Evolutionary conservation across 2,329 filamentous ascomycete species (phyloP).

Genomic region (Ilyonectria destructans): DNA sequence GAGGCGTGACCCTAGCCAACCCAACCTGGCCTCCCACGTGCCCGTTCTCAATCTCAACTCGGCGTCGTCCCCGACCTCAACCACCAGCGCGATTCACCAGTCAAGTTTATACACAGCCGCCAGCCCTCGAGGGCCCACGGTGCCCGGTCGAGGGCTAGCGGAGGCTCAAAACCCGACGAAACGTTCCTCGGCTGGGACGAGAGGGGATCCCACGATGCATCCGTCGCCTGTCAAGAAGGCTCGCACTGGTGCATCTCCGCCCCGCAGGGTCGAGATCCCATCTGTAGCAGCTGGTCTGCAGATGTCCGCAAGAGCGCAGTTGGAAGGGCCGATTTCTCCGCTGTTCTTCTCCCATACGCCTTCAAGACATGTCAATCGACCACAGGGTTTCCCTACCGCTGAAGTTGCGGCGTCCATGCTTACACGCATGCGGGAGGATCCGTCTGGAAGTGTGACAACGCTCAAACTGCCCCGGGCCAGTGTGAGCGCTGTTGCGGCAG

Average conservation of each 20-base stretch:
- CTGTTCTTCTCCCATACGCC: slow-evolving; percentile 68
- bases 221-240: slow-evolving; percentile 63
- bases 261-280: slow-evolving; percentile 62
- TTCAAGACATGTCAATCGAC: slow-evolving; percentile 56
- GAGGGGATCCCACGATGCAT: slow-evolving; percentile 52
- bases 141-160: slow-evolving; percentile 35
- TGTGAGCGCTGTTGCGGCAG: slow-evolving; percentile 64
- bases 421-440: slow-evolving; percentile 62
- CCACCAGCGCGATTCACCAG: slow-evolving; percentile 41
- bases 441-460: slow-evolving; percentile 65
- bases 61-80: slow-evolving; percentile 27
- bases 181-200: slow-evolving; percentile 44
- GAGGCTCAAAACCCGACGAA: slow-evolving; percentile 45
- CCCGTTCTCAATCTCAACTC: slow-evolving; percentile 32
- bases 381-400: slow-evolving; percentile 56
- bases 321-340: slow-evolving; percentile 64
- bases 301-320: slow-evolving; percentile 46
- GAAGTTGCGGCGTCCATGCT: slow-evolving; percentile 66
- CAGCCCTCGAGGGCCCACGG: slow-evolving; percentile 38
- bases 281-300: slow-evolving; percentile 43
- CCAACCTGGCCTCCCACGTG: slow-evolving; percentile 40
- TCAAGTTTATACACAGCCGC: slow-evolving; percentile 40
- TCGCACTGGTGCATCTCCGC: slow-evolving; percentile 63
- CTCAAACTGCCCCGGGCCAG: slow-evolving; percentile 71
- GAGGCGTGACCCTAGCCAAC: slow-evolving; percentile 42